These are phyloP conservation scores for Termitomyces sp. DNA, from an alignment of 768 basidiomycete genomes.

Conservation along the genomic window DNA sequence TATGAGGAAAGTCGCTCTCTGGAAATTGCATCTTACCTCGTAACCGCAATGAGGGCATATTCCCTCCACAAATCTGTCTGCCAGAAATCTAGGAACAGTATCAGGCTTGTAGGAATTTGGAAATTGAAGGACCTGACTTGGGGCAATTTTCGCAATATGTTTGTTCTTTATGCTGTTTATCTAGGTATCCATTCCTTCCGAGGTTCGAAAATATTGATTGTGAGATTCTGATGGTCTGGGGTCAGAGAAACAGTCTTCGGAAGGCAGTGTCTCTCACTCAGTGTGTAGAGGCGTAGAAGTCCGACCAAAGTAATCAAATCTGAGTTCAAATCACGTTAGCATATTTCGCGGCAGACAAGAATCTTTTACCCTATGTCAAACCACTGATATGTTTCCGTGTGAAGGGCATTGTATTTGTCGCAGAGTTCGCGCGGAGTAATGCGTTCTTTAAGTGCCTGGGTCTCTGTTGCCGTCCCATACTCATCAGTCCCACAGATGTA, in stretches of 20 bases:
- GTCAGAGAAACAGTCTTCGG: background rate
- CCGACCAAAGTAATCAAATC: conserved; percentile 94
- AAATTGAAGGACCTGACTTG: conserved; percentile 42
- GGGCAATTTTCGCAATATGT: conserved; percentile 92
- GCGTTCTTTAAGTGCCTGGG: conserved; percentile 88
- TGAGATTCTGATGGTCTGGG: conserved; percentile 56
- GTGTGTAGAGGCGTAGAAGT: conserved; percentile 90
- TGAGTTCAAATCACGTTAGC: conserved; percentile 21
- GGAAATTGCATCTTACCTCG: conserved; percentile 42
- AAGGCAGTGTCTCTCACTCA: conserved; percentile 47
- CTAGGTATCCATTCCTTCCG: conserved; percentile 68
- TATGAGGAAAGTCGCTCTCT: background rate
- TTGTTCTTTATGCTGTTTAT: conserved; percentile 85
- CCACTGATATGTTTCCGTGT: conserved; percentile 94
- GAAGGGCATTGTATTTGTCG: conserved; percentile 86
- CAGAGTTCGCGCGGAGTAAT: conserved; percentile 76
- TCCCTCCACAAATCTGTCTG: conserved; percentile 98
- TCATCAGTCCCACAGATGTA: conserved; percentile 99
- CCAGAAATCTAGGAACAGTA: conserved; percentile 65
- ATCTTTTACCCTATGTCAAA: conserved; percentile 81
- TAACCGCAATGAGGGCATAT: conserved; percentile 91
- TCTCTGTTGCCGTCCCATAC: conserved; percentile 99
- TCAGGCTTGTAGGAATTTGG: background rate
- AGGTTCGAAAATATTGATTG: conserved; percentile 89
- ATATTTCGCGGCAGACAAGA: background rate